Percentiles rank a stretch among this genome's conserved stretches.
Evolutionary conservation across 2,329 filamentous ascomycete species (phyloP).

Genomic region (Trichophyton benhamiae): DNA sequence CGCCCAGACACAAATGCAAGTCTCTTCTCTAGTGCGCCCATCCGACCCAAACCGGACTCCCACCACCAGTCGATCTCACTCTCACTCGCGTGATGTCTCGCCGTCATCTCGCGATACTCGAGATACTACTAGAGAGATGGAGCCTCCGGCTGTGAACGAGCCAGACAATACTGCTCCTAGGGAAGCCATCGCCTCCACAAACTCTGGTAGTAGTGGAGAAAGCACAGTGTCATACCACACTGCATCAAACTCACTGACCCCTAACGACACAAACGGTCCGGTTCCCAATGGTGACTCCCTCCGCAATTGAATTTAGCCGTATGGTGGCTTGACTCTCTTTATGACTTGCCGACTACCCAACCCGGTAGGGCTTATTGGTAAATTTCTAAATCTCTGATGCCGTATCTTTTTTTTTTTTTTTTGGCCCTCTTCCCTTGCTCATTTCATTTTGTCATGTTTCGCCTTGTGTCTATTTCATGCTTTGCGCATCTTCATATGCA

Average conservation of each 20-base stretch:
- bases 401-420: neutral
- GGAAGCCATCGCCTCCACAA: neutral
- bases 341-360: neutral
- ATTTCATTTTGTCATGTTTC: neutral
- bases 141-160: neutral
- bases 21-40: neutral
- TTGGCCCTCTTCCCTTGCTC: neutral
- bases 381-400: neutral
- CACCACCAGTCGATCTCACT: neutral
- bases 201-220: neutral
- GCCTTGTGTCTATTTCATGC: neutral
- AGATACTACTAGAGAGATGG: neutral
- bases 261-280: neutral
- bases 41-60: neutral
- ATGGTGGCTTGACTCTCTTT: neutral
- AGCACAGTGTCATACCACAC: neutral
- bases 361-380: neutral
- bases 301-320: neutral
- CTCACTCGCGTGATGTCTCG: neutral
- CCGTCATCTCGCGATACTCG: neutral
- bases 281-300: neutral
- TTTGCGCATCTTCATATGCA: neutral
- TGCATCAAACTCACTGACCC: neutral
- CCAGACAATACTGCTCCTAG: neutral
- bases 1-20: constrained; percentile 3